A percentile compares a stretch with the other conserved stretches of the same genome.
Evolutionary conservation across 23 red algal genomes (phyloP).

Genomic region (Agarophyton chilense): DNA sequence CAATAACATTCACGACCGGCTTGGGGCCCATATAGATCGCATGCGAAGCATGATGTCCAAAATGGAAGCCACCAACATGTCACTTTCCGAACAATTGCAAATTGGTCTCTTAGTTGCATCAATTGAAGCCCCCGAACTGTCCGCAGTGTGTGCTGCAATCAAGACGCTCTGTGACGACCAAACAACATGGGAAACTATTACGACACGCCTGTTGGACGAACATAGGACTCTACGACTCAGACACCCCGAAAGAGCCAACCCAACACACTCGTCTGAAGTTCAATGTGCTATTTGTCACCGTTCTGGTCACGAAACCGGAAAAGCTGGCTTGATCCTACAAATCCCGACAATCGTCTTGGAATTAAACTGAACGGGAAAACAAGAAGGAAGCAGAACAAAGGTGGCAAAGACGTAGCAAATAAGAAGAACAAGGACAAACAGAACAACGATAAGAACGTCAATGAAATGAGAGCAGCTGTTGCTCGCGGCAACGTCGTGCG

Average conservation of each 20-base stretch:
- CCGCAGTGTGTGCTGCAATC: background rate
- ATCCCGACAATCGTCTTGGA: background rate
- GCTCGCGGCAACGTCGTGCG: too few species aligned
- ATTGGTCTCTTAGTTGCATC: background rate
- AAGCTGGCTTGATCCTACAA: background rate
- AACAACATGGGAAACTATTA: too few species aligned
- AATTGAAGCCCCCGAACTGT: background rate
- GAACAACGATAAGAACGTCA: too few species aligned
- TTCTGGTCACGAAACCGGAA: background rate
- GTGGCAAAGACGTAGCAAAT: background rate
- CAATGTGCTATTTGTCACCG: constrained; percentile 25
- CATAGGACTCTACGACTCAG: too few species aligned
- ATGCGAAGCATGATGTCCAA: background rate
- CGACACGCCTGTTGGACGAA: too few species aligned
- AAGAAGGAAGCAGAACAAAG: background rate
- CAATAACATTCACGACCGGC: background rate
- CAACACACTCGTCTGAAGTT: background rate
- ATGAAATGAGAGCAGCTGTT: too few species aligned
- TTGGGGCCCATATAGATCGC: background rate
- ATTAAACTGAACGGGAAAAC: background rate
- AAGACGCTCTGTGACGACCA: too few species aligned
- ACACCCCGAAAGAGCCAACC: too few species aligned
- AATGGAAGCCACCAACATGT: background rate
- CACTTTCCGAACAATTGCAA: background rate
- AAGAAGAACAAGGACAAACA: background rate